These are phyloP conservation scores for Friedmanniomyces endolithicus DNA, from an alignment of 495 filamentous ascomycete species.

Conservation along the genomic window DNA sequence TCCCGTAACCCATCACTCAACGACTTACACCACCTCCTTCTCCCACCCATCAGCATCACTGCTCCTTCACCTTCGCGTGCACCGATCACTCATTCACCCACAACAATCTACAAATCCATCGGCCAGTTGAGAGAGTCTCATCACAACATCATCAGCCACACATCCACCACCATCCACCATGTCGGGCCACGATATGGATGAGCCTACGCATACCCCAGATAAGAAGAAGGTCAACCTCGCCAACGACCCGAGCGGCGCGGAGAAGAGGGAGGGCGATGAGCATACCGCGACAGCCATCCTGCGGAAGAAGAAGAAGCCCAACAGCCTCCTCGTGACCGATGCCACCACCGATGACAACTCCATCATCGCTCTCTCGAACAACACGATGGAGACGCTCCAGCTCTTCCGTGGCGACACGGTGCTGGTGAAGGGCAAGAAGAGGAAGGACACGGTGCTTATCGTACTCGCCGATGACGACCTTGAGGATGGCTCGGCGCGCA, in stretches of 20 bases:
- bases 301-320: constrained; percentile 99
- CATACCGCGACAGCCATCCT: constrained; percentile 95
- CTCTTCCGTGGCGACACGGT: constrained; percentile 98
- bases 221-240: constrained; percentile 84
- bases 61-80: neutral
- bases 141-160: neutral
- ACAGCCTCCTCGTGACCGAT: constrained; percentile 96
- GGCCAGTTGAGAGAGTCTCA: neutral
- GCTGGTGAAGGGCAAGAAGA: constrained; percentile 97
- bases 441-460: constrained; percentile 96
- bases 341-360: constrained; percentile 99
- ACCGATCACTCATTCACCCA: neutral
- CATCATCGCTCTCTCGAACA: constrained; percentile 93
- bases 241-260: constrained; percentile 29
- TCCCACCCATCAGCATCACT: neutral
- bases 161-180: constrained; percentile 34
- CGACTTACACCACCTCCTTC: neutral
- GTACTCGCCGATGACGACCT: constrained; percentile 95
- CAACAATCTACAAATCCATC: neutral
- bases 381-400: constrained; percentile 96
- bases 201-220: constrained; percentile 55
- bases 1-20: neutral
- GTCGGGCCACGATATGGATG: constrained; percentile 35
- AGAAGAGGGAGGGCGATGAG: constrained; percentile 39
- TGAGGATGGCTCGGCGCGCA: constrained; percentile 88